Conservation (phyloP, 1,284 basidiomycete species). For the Phylloporus gajari region DNA sequence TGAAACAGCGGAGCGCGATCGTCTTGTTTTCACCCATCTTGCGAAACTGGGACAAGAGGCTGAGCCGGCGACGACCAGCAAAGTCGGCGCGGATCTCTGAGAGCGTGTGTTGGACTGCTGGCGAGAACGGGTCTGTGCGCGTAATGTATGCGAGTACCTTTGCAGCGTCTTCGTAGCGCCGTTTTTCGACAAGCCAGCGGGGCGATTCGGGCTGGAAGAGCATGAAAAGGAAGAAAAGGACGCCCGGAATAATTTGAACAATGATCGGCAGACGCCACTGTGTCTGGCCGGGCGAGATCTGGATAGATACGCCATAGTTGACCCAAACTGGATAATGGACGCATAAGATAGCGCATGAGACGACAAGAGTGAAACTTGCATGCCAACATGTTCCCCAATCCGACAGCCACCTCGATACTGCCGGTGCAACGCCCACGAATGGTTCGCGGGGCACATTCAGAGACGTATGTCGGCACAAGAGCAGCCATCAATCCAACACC, state of each 20-base stretch:
- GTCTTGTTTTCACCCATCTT: slow-evolving; percentile 57
- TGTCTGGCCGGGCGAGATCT: slow-evolving; percentile 49
- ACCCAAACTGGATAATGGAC: slow-evolving; percentile 53
- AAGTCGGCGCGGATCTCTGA: slow-evolving; percentile 64
- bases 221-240: slow-evolving; percentile 58
- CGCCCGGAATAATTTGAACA: slow-evolving; percentile 63
- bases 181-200: slow-evolving; percentile 69
- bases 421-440: slow-evolving; percentile 69
- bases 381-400: slow-evolving; percentile 61
- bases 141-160: slow-evolving; percentile 59
- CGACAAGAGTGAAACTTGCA: slow-evolving; percentile 48
- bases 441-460: slow-evolving; percentile 65
- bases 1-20: slow-evolving; percentile 60
- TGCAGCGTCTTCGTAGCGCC: slow-evolving; percentile 62
- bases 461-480: slow-evolving; percentile 66
- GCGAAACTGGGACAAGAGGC: slow-evolving; percentile 50
- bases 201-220: slow-evolving; percentile 68
- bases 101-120: slow-evolving; percentile 56
- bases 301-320: slow-evolving; percentile 55
- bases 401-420: slow-evolving; percentile 64
- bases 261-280: slow-evolving; percentile 69
- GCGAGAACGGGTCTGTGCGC: slow-evolving; percentile 53
- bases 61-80: slow-evolving; percentile 53
- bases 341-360: slow-evolving; percentile 14
- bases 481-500: slow-evolving; percentile 64